Base-by-base conservation (phyloP, 164 flowering plant genomes). In the Piper longum region DNA sequence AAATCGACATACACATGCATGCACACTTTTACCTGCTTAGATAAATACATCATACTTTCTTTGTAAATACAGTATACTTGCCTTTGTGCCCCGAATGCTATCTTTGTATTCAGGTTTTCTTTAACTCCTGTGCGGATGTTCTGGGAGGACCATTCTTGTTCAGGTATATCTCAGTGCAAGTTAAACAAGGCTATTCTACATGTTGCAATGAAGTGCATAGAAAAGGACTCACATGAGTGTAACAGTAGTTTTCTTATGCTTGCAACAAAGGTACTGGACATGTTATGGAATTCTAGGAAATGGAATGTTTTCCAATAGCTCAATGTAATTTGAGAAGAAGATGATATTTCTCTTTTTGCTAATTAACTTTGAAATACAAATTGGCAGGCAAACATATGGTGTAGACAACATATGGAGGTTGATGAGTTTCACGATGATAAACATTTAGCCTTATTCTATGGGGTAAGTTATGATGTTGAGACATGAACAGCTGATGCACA, bases 61-160 rank as follows among this genome's bases (percentile, higher is more conserved):
- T 26, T 26, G 36, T 48, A 14, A 12, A 48, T 8, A 48, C 52
- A 48, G 2, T 9, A 5, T 48, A 48, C 14, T 9, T 48, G 11
- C 14, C 14, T 3, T 48, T 2, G 9, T 5, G 12, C 9, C 52
- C 14, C 14, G 0, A 48, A 0, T 14, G 14, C 12, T 3, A 48
- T 14, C 52, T 8, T 48, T 8, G 0, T 9, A 48, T 48, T 14
- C 14, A 14, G 12, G 14, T 36, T 48, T 61, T 41, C 82, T 85
- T 85, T 86, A 72, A 88, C 80, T 41, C 44, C 16, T 19, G 61
- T 43, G 40, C 78, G 48, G 97, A 74, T 75, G 62, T 72, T 83
- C 64, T 91, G 97, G 97, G 97, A 90, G 74, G 91, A 86, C 60
- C 79, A 81, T 63, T 83, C 91, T 44, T 85, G 91, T 75, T 73